Conservation (phyloP, 2,329 filamentous ascomycete genomes). For the Colletotrichum orchidophilum region DNA sequence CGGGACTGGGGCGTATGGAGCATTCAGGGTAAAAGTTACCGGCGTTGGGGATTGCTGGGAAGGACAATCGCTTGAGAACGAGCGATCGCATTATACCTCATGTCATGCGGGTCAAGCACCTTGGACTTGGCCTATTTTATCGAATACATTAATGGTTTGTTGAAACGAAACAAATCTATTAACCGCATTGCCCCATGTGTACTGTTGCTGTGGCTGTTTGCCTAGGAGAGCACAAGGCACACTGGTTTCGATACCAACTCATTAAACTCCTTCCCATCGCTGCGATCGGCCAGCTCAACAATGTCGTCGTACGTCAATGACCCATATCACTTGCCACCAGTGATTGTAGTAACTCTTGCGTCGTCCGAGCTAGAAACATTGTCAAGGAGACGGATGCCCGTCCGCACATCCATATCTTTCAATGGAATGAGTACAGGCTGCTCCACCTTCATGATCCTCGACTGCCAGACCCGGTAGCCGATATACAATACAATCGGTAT, state of each 20-base stretch:
- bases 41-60: constrained; percentile 28
- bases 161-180: not conserved
- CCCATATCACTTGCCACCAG: not conserved
- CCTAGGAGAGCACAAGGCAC: not conserved
- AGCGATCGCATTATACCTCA: constrained; percentile 28
- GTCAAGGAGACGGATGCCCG: constrained; percentile 29
- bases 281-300: not conserved
- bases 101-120: constrained; percentile 19
- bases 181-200: not conserved
- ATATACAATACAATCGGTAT: constrained; percentile 39
- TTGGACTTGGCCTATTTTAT: constrained; percentile 18
- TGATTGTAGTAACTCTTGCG: not conserved
- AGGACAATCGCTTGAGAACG: not conserved
- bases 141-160: constrained; percentile 9
- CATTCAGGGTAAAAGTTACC: not conserved
- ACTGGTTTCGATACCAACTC: not conserved
- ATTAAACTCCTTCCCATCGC: not conserved
- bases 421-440: constrained; percentile 37
- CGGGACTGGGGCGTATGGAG: not conserved
- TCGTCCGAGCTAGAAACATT: constrained; percentile 7
- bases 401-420: constrained; percentile 38
- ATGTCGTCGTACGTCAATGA: not conserved
- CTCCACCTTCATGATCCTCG: constrained; percentile 8
- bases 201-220: not conserved
- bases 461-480: constrained; percentile 38